A percentile compares a stretch with the other conserved stretches of the same genome.
These are phyloP conservation scores for Lasiosphaeris hirsuta DNA, from an alignment of 495 filamentous ascomycete genomes.

Conservation along the genomic window DNA sequence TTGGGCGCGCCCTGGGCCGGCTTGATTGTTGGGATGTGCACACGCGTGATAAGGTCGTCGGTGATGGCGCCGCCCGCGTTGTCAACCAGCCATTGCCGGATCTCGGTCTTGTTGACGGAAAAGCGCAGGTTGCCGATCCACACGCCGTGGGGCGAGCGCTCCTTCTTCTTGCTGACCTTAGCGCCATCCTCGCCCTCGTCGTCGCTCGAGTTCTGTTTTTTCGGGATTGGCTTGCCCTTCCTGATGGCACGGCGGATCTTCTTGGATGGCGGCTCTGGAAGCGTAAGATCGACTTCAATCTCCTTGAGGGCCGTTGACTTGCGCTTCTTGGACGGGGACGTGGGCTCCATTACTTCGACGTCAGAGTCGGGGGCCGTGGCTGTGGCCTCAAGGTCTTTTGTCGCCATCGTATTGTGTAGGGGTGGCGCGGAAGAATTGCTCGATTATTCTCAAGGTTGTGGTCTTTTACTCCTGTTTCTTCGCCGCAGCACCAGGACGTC, in stretches of 20 bases:
- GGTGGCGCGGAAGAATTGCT: background rate
- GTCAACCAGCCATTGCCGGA: slow-evolving; percentile 72
- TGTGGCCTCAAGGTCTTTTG: background rate
- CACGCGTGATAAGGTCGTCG: slow-evolving; percentile 68
- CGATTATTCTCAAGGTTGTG: background rate
- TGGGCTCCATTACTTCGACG: background rate
- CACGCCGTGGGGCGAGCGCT: slow-evolving; percentile 75
- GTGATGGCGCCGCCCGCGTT: slow-evolving; percentile 60
- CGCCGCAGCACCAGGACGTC: too few relatives aligned
- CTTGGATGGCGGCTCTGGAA: slow-evolving; percentile 91
- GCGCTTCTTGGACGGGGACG: slow-evolving; percentile 57
- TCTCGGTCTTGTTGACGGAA: slow-evolving; percentile 64
- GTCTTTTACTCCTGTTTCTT: background rate
- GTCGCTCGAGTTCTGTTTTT: slow-evolving; percentile 40
- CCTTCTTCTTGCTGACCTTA: slow-evolving; percentile 45
- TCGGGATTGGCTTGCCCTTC: slow-evolving; percentile 59
- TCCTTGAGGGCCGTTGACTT: slow-evolving; percentile 63
- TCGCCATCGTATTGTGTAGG: background rate
- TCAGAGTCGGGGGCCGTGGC: background rate
- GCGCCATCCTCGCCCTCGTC: slow-evolving; percentile 36
- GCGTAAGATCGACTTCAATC: slow-evolving; percentile 82
- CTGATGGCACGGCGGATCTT: slow-evolving; percentile 79
- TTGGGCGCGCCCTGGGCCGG: slow-evolving; percentile 25
- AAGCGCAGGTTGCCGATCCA: slow-evolving; percentile 97
- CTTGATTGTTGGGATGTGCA: slow-evolving; percentile 68